phyloP scores from a whole-genome alignment of 202 grass and related monocot genomes.

The Tripidium arundinaceum region DNA sequence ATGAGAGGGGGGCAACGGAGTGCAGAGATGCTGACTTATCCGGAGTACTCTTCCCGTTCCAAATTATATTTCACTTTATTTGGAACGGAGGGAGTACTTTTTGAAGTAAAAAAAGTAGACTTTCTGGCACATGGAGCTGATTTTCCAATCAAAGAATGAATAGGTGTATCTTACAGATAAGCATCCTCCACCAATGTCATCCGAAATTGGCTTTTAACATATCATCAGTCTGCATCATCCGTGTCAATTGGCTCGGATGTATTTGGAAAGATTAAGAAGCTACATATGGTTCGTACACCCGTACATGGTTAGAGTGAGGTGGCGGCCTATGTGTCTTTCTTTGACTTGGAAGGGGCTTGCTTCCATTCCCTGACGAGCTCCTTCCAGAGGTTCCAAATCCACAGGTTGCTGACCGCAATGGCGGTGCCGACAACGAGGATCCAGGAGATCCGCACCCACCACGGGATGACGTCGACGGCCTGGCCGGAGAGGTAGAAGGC shows the following conservation, averaged over 20 bases:
- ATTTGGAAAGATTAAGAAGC: conserved; percentile 2
- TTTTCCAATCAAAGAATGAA: conserved; percentile 24
- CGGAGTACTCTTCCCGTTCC: not conserved
- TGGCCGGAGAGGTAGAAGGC: conserved; percentile 64
- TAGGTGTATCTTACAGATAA: conserved; percentile 7
- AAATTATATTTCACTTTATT: not conserved
- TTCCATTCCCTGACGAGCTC: conserved; percentile 58
- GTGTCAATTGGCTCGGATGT: not conserved
- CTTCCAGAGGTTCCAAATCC: conserved; percentile 95
- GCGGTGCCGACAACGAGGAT: conserved; percentile 71
- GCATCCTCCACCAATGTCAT: conserved; percentile 28
- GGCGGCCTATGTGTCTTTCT: conserved; percentile 47
- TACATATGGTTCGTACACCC: not conserved
- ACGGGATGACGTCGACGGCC: conserved; percentile 63
- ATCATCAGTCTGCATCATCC: conserved; percentile 11
- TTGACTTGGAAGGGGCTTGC: conserved; percentile 41
- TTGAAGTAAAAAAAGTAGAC: not conserved
- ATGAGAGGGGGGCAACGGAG: not conserved
- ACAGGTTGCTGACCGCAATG: conserved; percentile 77
- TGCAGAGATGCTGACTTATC: not conserved
- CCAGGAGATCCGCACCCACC: conserved; percentile 87
- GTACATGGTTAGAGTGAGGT: not conserved
- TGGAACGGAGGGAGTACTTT: not conserved
- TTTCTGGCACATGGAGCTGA: not conserved
- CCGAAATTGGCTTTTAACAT: not conserved